Percentiles rank a stretch among this genome's conserved stretches.
phyloP scores from a whole-genome alignment of 2,329 filamentous ascomycete genomes.

The Malbranchea cinnamomea region DNA sequence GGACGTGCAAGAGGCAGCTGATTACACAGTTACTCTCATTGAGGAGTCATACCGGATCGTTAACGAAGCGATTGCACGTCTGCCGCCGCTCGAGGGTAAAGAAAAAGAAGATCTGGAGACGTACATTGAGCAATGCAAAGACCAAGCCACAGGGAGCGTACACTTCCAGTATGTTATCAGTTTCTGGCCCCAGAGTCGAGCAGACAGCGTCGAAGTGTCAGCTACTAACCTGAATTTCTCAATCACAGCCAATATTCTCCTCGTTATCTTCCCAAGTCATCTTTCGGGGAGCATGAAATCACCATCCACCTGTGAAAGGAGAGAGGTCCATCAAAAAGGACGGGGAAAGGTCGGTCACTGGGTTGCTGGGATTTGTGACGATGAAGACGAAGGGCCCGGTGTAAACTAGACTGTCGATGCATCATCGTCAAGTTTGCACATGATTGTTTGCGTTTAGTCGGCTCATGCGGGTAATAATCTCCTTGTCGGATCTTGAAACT shows the following conservation, averaged over 20 bases:
- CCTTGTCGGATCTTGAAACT: too few relatives aligned
- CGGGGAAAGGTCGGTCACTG: too few relatives aligned
- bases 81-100: conserved; percentile 6
- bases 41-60: conserved; percentile 6
- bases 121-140: conserved; percentile 7
- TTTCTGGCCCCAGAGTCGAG: neutral
- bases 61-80: conserved; percentile 3
- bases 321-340: too few relatives aligned
- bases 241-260: conserved; percentile 4
- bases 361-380: too few relatives aligned
- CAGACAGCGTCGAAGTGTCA: neutral
- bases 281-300: conserved; percentile 3
- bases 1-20: conserved; percentile 5
- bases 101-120: conserved; percentile 5
- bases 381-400: too few relatives aligned
- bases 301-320: conserved; percentile 2
- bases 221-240: neutral
- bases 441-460: too few relatives aligned
- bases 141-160: conserved; percentile 7
- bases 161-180: conserved; percentile 6
- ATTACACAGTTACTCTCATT: conserved; percentile 6
- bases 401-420: too few relatives aligned
- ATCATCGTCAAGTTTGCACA: too few relatives aligned
- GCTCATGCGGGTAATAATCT: too few relatives aligned
- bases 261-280: conserved; percentile 2